Conservation (phyloP, 495 filamentous ascomycete species). For the Staphylotrichum longicolle region DNA sequence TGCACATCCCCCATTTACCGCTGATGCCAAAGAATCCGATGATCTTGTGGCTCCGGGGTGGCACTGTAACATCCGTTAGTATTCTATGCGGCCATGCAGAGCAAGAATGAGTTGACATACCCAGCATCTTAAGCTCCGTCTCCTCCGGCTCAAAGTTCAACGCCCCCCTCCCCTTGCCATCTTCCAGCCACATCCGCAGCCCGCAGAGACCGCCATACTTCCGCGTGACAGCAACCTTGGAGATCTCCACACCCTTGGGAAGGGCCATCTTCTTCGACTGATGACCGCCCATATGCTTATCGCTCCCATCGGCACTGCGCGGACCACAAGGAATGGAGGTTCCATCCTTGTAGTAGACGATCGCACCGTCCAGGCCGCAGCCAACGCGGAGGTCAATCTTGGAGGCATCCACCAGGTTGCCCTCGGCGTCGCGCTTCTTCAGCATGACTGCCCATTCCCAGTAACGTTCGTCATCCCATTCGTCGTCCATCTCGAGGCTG, state of each 20-base stretch:
- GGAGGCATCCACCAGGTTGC: slow-evolving; percentile 29
- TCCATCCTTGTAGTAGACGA: slow-evolving; percentile 41
- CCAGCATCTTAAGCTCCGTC: slow-evolving; percentile 14
- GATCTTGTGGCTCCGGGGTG: slow-evolving; percentile 34
- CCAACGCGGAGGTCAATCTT: slow-evolving; percentile 43
- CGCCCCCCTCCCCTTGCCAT: slow-evolving; percentile 36
- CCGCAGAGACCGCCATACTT: slow-evolving; percentile 30
- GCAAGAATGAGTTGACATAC: slow-evolving; percentile 1
- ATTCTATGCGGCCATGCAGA: no score
- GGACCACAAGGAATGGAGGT: slow-evolving; percentile 37
- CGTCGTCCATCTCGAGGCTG: background rate
- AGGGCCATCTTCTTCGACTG: slow-evolving; percentile 33
- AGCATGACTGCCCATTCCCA: slow-evolving; percentile 31
- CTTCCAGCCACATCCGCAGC: slow-evolving; percentile 37
- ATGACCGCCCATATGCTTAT: slow-evolving; percentile 34
- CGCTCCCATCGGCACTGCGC: slow-evolving; percentile 1
- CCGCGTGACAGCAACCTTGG: slow-evolving; percentile 33
- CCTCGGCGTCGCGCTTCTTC: slow-evolving; percentile 29
- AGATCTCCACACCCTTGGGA: slow-evolving; percentile 31
- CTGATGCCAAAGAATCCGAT: slow-evolving; percentile 46
- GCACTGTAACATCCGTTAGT: slow-evolving; percentile 22
- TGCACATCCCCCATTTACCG: slow-evolving; percentile 22
- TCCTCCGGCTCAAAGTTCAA: slow-evolving; percentile 22
- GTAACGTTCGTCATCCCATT: slow-evolving; percentile 14
- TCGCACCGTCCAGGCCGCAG: slow-evolving; percentile 37